phyloP scores from a whole-genome alignment of 129 eudicot species.

The Erigeron canadensis region DNA sequence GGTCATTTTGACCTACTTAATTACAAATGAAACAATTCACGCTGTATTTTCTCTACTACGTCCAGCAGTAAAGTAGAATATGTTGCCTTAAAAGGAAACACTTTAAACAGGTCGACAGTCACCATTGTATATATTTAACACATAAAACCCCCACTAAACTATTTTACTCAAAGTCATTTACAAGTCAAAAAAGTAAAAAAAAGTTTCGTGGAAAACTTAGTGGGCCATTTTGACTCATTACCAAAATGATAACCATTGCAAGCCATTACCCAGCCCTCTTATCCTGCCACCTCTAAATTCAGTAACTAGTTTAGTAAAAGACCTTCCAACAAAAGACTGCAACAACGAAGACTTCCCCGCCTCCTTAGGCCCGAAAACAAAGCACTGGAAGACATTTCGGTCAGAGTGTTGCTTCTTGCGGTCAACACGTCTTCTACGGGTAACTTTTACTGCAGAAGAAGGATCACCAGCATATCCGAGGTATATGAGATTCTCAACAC shows the following conservation, averaged over 20 bases:
- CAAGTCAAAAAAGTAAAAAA: neutral
- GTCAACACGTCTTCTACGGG: constrained; percentile 77
- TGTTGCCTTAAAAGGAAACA: neutral
- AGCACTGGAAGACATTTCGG: constrained; percentile 87
- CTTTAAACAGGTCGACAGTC: constrained; percentile 8
- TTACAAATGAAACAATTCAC: neutral
- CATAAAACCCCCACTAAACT: neutral
- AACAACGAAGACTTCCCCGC: constrained; percentile 80
- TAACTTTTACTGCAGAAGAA: constrained; percentile 78
- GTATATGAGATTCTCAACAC: constrained; percentile 88
- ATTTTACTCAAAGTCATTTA: neutral
- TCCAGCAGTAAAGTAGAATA: neutral
- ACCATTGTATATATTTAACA: neutral
- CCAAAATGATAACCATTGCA: neutral
- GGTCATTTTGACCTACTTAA: constrained; percentile 1
- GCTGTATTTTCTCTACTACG: neutral
- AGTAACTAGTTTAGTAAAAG: constrained; percentile 6
- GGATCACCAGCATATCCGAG: constrained; percentile 83
- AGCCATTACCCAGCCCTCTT: neutral
- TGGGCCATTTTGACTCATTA: neutral
- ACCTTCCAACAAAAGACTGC: constrained; percentile 89
- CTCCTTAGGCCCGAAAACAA: constrained; percentile 87
- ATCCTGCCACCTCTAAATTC: constrained; percentile 7
- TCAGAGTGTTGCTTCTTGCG: constrained; percentile 92
- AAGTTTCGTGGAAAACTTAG: neutral